Conservation (phyloP, 2,329 filamentous ascomycete genomes). For the Ceratocystis smalleyi region DNA sequence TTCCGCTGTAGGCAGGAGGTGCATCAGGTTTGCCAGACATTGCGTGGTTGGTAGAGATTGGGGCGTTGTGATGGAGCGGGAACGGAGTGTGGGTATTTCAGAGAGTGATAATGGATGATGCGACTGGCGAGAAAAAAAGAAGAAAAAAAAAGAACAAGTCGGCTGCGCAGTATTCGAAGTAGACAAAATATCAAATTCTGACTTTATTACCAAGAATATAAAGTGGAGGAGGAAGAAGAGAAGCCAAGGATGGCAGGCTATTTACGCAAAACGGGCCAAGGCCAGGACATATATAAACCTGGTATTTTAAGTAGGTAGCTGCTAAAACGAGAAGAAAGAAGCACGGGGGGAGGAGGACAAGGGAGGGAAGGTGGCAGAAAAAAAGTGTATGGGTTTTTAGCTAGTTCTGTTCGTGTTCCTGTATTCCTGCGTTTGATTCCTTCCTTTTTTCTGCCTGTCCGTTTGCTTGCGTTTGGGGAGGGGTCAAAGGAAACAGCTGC, state of each 20-base stretch:
- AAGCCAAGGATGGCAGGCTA: not conserved
- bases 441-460: not conserved
- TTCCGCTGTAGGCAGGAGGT: conserved; percentile 34
- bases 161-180: not conserved
- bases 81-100: not conserved
- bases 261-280: not conserved
- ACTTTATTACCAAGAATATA: not conserved
- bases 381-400: not conserved
- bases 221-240: not conserved
- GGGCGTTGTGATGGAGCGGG: not conserved
- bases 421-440: not conserved
- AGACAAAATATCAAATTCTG: not conserved
- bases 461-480: not conserved
- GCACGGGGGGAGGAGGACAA: not conserved
- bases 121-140: not conserved
- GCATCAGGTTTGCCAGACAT: conserved; percentile 19
- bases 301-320: not conserved
- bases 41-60: not conserved
- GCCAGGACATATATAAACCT: not conserved
- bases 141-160: not conserved
- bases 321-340: not conserved
- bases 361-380: not conserved
- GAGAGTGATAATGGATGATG: not conserved
- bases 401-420: not conserved
- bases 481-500: not conserved